Percentiles rank a stretch among this genome's conserved stretches.
Evolutionary conservation across 495 filamentous ascomycete species (phyloP).

Genomic region (Aspergillus indologenus): DNA sequence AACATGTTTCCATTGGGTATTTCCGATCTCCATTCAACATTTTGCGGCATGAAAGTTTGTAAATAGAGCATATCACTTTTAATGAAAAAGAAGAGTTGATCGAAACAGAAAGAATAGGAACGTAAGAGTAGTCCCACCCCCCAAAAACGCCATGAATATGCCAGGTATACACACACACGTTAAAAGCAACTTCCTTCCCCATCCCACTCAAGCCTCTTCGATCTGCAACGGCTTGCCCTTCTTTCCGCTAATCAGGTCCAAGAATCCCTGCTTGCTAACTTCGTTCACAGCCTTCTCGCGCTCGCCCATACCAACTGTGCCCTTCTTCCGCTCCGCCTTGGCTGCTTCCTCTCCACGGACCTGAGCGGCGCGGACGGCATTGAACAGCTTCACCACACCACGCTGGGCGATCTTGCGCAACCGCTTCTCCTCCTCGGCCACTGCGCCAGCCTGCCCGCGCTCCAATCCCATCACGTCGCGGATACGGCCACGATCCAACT

Average conservation of each 20-base stretch:
- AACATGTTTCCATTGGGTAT: conserved; percentile 20
- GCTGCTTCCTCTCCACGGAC: conserved; percentile 76
- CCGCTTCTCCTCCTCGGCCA: conserved; percentile 74
- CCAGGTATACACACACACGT: conserved; percentile 20
- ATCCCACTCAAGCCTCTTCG: conserved; percentile 43
- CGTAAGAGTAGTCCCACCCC: conserved; percentile 7
- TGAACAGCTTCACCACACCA: conserved; percentile 92
- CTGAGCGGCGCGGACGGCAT: conserved; percentile 89
- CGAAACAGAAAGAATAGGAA: conserved; percentile 16
- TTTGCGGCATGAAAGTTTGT: conserved; percentile 9
- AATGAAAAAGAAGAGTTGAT: conserved; percentile 17
- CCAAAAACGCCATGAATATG: conserved; percentile 41
- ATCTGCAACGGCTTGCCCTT: conserved; percentile 50
- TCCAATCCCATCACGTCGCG: conserved; percentile 71
- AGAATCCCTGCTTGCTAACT: conserved; percentile 94
- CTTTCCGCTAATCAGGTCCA: conserved; percentile 75
- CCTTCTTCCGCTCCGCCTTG: conserved; percentile 62
- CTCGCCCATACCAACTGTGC: conserved; percentile 68
- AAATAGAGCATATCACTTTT: conserved; percentile 25
- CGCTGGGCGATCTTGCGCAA: conserved; percentile 83
- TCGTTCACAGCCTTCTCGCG: conserved; percentile 83
- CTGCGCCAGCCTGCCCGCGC: conserved; percentile 44
- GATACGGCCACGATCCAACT: conserved; percentile 81
- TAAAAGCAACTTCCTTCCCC: not conserved
- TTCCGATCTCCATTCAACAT: conserved; percentile 24